Conservation (phyloP, 176 grass and related monocot genomes). For the Cenchrus fungigraminus region DNA sequence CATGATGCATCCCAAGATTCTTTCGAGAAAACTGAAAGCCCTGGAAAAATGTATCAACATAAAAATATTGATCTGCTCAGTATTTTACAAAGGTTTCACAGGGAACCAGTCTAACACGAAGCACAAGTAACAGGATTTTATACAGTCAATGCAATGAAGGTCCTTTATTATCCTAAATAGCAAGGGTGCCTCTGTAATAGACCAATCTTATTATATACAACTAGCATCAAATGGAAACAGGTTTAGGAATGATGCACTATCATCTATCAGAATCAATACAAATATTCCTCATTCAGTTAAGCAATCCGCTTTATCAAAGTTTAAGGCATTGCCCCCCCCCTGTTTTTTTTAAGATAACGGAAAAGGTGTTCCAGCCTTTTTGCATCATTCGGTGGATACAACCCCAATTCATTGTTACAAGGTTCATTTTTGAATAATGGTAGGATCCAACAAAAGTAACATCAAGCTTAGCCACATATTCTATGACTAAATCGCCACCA, state of each 20-base stretch:
- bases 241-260: not conserved
- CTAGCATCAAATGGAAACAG: not conserved
- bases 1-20: slow-evolving; percentile 31
- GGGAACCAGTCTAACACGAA: not conserved
- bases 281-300: not conserved
- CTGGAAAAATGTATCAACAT: not conserved
- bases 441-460: not conserved
- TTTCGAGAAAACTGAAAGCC: not conserved
- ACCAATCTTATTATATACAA: not conserved
- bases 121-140: not conserved
- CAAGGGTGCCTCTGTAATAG: not conserved
- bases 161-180: not conserved
- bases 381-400: not conserved
- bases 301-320: not conserved
- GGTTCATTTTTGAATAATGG: not conserved
- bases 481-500: not conserved
- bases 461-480: too few relatives aligned
- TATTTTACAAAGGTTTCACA: slow-evolving; percentile 12
- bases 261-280: not conserved
- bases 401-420: not conserved
- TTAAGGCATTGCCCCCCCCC: not conserved
- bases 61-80: not conserved
- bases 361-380: not conserved
- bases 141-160: not conserved
- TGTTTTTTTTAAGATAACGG: not conserved